These are phyloP conservation scores for Macaranga tanarius DNA, from an alignment of 441 rosid species.

Conservation along the genomic window DNA sequence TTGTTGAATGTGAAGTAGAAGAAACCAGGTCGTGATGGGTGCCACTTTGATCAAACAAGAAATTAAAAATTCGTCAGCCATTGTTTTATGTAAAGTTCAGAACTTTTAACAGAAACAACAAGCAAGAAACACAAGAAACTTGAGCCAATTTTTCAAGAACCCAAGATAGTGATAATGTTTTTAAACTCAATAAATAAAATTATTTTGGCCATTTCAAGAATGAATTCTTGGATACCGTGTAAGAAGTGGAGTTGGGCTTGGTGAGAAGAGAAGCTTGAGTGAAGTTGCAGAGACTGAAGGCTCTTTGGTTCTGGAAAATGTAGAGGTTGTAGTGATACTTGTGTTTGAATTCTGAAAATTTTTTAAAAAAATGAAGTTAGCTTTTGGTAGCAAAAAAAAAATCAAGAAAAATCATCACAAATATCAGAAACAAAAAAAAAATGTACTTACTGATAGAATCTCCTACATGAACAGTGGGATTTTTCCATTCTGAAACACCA, in stretches of 20 bases:
- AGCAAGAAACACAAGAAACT: neutral
- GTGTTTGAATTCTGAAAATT: constrained; percentile 64
- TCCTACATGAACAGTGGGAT: constrained; percentile 64
- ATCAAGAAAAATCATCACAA: neutral
- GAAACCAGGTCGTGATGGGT: constrained; percentile 78
- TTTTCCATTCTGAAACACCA: constrained; percentile 67
- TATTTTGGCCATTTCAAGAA: too few relatives aligned
- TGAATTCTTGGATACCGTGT: constrained; percentile 41
- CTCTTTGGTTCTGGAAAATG: constrained; percentile 78
- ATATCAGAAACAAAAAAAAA: neutral
- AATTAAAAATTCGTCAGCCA: neutral
- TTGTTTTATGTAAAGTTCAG: neutral
- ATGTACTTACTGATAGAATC: constrained; percentile 62
- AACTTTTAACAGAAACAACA: too few relatives aligned
- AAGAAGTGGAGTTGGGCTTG: constrained; percentile 59
- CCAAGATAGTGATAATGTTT: neutral
- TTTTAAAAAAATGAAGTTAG: constrained; percentile 9
- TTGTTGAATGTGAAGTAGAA: constrained; percentile 84
- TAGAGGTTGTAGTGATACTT: constrained; percentile 64
- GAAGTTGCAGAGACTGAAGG: constrained; percentile 77
- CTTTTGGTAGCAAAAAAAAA: constrained; percentile 6
- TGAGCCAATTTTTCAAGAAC: neutral
- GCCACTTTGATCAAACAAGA: constrained; percentile 52
- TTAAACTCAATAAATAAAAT: neutral
- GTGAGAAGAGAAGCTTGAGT: constrained; percentile 77